These are phyloP conservation scores for Alternaria panax DNA, from an alignment of 2,329 filamentous ascomycete species.

Conservation along the genomic window DNA sequence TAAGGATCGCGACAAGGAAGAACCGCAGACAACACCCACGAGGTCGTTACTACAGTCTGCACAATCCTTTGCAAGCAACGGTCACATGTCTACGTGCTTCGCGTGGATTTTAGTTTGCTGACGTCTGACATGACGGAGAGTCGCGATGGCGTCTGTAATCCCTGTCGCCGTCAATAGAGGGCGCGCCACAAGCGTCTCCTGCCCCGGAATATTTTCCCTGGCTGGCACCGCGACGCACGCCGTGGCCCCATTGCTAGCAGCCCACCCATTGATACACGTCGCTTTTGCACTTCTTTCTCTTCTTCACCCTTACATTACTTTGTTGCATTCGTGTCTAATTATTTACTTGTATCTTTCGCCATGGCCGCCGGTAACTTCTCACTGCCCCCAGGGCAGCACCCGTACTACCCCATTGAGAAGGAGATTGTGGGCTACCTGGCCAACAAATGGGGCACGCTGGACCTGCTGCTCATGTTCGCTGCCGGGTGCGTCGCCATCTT, in stretches of 20 bases:
- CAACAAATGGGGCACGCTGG: constrained; percentile 68
- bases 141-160: constrained; percentile 5
- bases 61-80: background rate
- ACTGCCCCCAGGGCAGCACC: constrained; percentile 56
- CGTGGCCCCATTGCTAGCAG: constrained; percentile 13
- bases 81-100: constrained; percentile 21
- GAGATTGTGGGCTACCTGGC: constrained; percentile 69
- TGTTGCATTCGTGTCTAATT: background rate
- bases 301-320: background rate
- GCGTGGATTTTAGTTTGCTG: background rate
- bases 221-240: constrained; percentile 13
- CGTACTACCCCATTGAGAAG: constrained; percentile 74
- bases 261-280: background rate
- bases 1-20: background rate
- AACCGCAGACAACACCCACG: background rate
- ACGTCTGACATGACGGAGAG: background rate
- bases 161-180: background rate
- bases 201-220: constrained; percentile 15
- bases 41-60: background rate
- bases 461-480: constrained; percentile 68
- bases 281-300: background rate
- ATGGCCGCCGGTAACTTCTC: constrained; percentile 24
- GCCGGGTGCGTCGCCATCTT: constrained; percentile 66
- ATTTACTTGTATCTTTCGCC: constrained; percentile 4
- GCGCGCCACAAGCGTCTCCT: constrained; percentile 6